phyloP scores from a whole-genome alignment of 2,329 filamentous ascomycete genomes.

The Xylariales sp. region DNA sequence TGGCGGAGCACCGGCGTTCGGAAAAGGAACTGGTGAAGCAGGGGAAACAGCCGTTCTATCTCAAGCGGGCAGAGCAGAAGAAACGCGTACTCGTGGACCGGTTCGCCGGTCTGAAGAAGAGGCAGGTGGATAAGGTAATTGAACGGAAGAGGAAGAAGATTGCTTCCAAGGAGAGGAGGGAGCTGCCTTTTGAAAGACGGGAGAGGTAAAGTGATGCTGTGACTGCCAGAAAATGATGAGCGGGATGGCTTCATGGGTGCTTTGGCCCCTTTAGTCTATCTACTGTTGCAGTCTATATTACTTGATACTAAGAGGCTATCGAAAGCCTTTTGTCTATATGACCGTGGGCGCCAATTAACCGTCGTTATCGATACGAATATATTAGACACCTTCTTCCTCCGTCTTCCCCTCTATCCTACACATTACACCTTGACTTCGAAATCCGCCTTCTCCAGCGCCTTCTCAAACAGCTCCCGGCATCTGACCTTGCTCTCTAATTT shows the following conservation, averaged over 20 bases:
- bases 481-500: constrained; percentile 75
- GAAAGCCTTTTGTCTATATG: constrained; percentile 2
- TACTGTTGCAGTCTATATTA: background rate
- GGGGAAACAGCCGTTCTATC: constrained; percentile 88
- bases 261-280: background rate
- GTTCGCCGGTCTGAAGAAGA: constrained; percentile 78
- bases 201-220: constrained; percentile 15
- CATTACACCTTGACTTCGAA: constrained; percentile 10
- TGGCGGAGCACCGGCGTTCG: constrained; percentile 70
- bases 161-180: constrained; percentile 77
- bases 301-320: constrained; percentile 6
- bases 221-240: background rate
- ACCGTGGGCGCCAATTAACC: no score
- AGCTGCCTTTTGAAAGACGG: constrained; percentile 55
- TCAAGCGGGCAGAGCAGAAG: constrained; percentile 92
- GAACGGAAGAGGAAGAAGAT: constrained; percentile 89
- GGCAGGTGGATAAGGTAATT: constrained; percentile 77
- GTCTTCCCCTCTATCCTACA: no score
- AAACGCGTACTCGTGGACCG: constrained; percentile 74
- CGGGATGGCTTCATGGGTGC: constrained; percentile 17
- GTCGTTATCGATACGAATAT: no score
- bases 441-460: constrained; percentile 40
- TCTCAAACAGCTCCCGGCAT: constrained; percentile 75
- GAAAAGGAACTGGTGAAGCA: constrained; percentile 82
- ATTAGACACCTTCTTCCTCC: no score